Evolutionary conservation across 2,329 filamentous ascomycete species (phyloP).

Genomic region (Metarhizium rileyi): DNA sequence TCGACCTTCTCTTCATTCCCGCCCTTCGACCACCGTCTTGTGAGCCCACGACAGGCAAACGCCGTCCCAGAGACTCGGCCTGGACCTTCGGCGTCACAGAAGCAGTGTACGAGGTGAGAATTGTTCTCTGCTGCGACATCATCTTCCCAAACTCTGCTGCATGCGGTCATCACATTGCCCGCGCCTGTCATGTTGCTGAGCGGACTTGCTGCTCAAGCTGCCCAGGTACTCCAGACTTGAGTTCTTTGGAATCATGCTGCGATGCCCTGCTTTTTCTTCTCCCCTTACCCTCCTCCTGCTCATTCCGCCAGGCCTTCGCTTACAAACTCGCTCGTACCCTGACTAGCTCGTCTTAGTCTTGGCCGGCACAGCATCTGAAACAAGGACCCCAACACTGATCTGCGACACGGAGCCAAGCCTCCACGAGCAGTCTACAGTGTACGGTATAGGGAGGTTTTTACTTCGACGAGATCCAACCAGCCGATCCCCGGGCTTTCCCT

Average conservation of each 20-base stretch:
- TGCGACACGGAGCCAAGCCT: slow-evolving; percentile 1
- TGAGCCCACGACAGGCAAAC: slow-evolving; percentile 1
- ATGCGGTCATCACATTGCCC: neutral
- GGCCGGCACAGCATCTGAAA: slow-evolving; percentile 5
- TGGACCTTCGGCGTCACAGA: neutral
- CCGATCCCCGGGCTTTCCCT: neutral
- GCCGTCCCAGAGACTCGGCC: neutral
- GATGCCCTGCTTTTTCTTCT: neutral
- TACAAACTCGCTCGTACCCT: neutral
- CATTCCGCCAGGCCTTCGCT: neutral
- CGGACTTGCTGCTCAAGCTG: neutral
- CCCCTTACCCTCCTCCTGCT: neutral
- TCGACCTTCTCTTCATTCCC: neutral
- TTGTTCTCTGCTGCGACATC: neutral
- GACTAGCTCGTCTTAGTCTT: neutral
- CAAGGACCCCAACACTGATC: neutral
- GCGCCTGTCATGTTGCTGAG: neutral
- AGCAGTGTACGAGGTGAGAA: slow-evolving; percentile 3
- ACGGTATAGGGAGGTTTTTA: neutral
- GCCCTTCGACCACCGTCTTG: neutral
- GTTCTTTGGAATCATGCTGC: neutral
- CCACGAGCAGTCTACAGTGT: neutral
- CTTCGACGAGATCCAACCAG: neutral
- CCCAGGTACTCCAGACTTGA: neutral
- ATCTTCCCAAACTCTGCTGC: neutral